These are phyloP conservation scores for Lasiodiplodia sp. DNA, from an alignment of 2,329 filamentous ascomycete species.

Conservation along the genomic window DNA sequence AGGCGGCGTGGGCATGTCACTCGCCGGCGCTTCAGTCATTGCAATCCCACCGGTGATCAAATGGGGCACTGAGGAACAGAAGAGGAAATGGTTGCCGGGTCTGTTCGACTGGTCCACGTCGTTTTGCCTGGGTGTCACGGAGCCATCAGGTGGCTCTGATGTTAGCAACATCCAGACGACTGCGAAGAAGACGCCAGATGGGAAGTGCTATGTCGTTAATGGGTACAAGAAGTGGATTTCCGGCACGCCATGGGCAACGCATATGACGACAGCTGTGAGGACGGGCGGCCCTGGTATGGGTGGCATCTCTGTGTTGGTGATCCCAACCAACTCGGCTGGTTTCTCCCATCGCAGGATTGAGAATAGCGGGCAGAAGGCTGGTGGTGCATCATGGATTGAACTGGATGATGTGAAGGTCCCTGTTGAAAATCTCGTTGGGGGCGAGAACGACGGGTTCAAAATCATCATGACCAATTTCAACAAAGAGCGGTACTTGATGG, in stretches of 20 bases:
- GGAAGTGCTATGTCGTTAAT: slow-evolving; percentile 73
- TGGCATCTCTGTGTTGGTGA: slow-evolving; percentile 66
- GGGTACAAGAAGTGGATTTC: slow-evolving; percentile 75
- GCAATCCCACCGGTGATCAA: slow-evolving; percentile 70
- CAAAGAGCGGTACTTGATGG: slow-evolving; percentile 65
- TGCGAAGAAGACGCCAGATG: slow-evolving; percentile 75
- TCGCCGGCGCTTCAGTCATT: slow-evolving; percentile 68
- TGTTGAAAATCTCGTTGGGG: slow-evolving; percentile 60
- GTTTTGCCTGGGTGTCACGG: slow-evolving; percentile 71
- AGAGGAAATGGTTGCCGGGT: slow-evolving; percentile 64
- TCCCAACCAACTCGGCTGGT: slow-evolving; percentile 60
- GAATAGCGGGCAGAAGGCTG: slow-evolving; percentile 72
- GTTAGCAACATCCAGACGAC: slow-evolving; percentile 70
- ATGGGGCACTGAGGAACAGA: slow-evolving; percentile 67
- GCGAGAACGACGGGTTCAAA: slow-evolving; percentile 63
- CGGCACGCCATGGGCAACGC: slow-evolving; percentile 66
- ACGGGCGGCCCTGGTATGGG: slow-evolving; percentile 62
- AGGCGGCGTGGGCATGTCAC: slow-evolving; percentile 64
- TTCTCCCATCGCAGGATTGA: slow-evolving; percentile 62
- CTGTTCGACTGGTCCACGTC: slow-evolving; percentile 66
- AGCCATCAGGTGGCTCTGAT: slow-evolving; percentile 68
- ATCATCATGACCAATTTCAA: slow-evolving; percentile 65
- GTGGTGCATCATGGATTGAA: slow-evolving; percentile 65
- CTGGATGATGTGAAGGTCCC: slow-evolving; percentile 65
- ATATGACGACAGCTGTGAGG: slow-evolving; percentile 68